These are phyloP conservation scores for Taiwanofungus camphoratus DNA, from an alignment of 1,284 basidiomycete genomes.

Conservation along the genomic window DNA sequence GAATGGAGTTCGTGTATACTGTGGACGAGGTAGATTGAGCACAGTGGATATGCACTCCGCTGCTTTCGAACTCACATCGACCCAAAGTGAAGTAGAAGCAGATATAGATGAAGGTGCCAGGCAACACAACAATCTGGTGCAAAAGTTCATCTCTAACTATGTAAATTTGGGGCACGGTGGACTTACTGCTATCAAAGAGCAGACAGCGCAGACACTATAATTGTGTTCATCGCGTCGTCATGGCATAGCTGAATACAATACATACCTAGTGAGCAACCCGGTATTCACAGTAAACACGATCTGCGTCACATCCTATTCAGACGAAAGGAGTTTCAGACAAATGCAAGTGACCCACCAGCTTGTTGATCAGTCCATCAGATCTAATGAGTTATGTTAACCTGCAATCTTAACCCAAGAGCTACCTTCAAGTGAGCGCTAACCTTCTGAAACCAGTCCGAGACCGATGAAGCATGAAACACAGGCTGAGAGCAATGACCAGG, in stretches of 20 bases:
- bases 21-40: constrained; percentile 1
- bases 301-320: constrained; percentile 20
- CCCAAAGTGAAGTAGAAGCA: constrained; percentile 54
- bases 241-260: no score
- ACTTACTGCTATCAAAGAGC: constrained; percentile 46
- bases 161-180: background rate
- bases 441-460: constrained; percentile 50
- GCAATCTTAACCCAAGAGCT: no score
- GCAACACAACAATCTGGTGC: constrained; percentile 46
- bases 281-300: constrained; percentile 52
- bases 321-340: no score
- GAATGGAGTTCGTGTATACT: constrained; percentile 52
- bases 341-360: constrained; percentile 33
- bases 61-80: constrained; percentile 30
- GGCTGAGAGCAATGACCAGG: constrained; percentile 42
- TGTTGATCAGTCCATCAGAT: constrained; percentile 52
- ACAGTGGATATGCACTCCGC: background rate
- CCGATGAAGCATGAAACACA: constrained; percentile 43
- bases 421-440: no score
- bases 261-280: constrained; percentile 41
- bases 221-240: no score
- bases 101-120: constrained; percentile 47
- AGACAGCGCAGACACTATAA: constrained; percentile 42
- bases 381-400: constrained; percentile 23
- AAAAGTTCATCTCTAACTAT: background rate